Conservation (phyloP, 2,329 filamentous ascomycete species). For the Botrytis galanthina region DNA sequence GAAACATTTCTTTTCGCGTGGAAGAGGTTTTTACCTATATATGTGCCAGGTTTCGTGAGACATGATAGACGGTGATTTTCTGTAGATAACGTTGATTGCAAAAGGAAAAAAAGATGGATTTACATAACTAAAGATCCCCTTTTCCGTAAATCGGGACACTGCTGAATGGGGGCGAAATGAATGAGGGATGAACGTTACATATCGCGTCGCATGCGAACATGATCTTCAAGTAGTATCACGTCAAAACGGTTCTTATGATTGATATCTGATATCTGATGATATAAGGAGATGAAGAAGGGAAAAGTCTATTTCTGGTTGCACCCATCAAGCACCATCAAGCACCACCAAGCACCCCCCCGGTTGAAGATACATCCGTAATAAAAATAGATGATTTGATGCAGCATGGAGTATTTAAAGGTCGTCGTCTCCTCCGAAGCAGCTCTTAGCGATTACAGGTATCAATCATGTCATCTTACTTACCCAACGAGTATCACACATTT, state of each 20-base stretch:
- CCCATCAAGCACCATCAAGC: background rate
- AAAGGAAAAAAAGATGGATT: no score
- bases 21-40: background rate
- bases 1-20: constrained; percentile 5
- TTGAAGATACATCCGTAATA: background rate
- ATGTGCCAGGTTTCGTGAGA: background rate
- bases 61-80: background rate
- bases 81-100: background rate
- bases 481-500: background rate
- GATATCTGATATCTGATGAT: constrained; percentile 1
- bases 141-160: background rate
- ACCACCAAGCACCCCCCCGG: no score
- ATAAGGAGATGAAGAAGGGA: background rate
- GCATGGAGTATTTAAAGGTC: constrained; percentile 10
- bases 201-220: constrained; percentile 3
- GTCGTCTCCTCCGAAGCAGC: background rate
- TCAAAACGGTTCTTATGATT: background rate
- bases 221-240: constrained; percentile 14
- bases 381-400: constrained; percentile 4
- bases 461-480: background rate
- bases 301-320: background rate
- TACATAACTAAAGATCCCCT: background rate
- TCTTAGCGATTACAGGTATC: background rate
- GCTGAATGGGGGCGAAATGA: background rate
- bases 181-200: constrained; percentile 3